Conservation (phyloP, 176 grass and related monocot species). For the Carex kokanica region DNA sequence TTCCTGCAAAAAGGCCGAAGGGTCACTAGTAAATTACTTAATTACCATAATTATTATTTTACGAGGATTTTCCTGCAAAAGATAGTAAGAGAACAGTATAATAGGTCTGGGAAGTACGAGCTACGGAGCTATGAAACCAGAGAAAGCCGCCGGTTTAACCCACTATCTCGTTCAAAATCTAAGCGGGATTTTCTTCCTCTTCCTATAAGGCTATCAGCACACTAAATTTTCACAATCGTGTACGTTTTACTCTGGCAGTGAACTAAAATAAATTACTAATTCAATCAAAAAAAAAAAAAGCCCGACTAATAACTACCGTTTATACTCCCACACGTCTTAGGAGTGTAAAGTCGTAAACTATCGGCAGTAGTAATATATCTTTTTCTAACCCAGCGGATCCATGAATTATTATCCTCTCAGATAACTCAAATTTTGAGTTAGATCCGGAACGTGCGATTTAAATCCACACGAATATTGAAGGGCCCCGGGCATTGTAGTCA, state of each 20-base stretch:
- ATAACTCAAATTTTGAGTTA: no score
- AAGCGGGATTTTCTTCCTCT: neutral
- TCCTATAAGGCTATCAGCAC: neutral
- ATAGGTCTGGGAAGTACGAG: neutral
- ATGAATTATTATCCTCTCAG: no score
- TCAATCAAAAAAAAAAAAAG: no score
- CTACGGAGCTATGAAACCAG: neutral
- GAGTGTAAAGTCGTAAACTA: neutral
- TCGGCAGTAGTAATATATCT: neutral
- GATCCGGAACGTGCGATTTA: no score
- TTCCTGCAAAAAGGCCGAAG: no score
- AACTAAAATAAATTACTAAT: neutral
- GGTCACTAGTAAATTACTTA: no score
- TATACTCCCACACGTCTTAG: neutral
- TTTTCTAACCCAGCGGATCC: neutral
- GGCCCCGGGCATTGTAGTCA: no score
- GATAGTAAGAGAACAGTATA: neutral
- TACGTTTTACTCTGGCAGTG: neutral
- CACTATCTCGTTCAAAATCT: neutral
- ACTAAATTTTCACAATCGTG: neutral
- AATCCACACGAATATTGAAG: no score
- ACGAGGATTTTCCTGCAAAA: no score
- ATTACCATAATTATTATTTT: no score
- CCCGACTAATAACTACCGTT: neutral
- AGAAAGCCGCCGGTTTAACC: neutral